Base-by-base conservation (phyloP, 345 rosid genomes). In the Xanthoceras sorbifolium region DNA sequence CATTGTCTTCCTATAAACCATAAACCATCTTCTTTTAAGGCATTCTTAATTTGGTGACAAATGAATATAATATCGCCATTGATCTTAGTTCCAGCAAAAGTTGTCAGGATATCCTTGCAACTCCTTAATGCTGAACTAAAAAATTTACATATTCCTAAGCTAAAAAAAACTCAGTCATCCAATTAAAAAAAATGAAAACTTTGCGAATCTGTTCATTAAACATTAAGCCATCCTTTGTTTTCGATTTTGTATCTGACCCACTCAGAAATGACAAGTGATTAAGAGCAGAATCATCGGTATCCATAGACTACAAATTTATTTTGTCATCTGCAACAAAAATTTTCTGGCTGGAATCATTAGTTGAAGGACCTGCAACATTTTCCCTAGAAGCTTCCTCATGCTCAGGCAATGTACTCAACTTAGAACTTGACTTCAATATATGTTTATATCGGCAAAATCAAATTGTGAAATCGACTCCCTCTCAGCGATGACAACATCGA, bases 121-220 rank as follows among this genome's bases (percentile, higher is more conserved):
- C 23, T 50, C 29, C 44, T 31, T 60, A 46, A 23, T 15, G 11
- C 54, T 12, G 20, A 32, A 67, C 15, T 50, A 22, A 57, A 57
- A 57, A 57, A 0, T 57, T 57, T 22, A 57, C 28, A 57, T 28
- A 57, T 57, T 11, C 14, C 28, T 57, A n/a, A 57, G 25, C 14
- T 57, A 57, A 34, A 25, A 29, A 50, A n/a, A 18, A n/a, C 17
- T 26, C 44, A 38, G 65, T 8, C 28, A 23, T 54, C 55, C 62
- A 57, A 57, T 57, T n/a, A 6, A 55, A 34, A 36, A 38, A 4
- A 18, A 63, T 14, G 20, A 65, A 64, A 23, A 80, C 54, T 68
- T 71, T 63, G 81, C 88, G 44, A 72, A 93, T 94, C 95, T 88
- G 84, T 65, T 78, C 88, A 74, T 74, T 78, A 23, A 68, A 77